Evolutionary conservation across 2,329 filamentous ascomycete species (phyloP).

Genomic region (Botryotinia narcissicola): DNA sequence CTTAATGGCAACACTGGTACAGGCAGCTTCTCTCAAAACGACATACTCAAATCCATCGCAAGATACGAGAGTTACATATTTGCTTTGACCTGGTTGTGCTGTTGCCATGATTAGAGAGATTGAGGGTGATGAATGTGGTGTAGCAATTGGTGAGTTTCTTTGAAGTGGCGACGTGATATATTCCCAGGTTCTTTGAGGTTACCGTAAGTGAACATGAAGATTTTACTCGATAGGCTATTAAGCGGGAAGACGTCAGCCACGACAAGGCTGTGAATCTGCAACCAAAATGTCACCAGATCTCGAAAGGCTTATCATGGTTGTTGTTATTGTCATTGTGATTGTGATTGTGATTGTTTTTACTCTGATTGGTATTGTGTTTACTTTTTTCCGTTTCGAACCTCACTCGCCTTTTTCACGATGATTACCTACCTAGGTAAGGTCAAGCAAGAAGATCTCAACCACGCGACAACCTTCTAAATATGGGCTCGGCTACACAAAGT

Average conservation of each 20-base stretch:
- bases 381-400: not conserved
- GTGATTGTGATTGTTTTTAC: too few species aligned
- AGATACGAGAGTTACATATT: conserved; percentile 76
- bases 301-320: too few species aligned
- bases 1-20: conserved; percentile 69
- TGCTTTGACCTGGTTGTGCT: conserved; percentile 42
- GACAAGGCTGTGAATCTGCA: not conserved
- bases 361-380: not conserved
- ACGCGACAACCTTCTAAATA: not conserved
- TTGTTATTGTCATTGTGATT: not conserved
- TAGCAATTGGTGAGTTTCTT: conserved; percentile 19
- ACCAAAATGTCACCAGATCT: not conserved
- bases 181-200: not conserved
- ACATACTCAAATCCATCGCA: conserved; percentile 76
- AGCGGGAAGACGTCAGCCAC: not conserved
- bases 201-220: not conserved
- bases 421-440: not conserved
- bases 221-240: not conserved
- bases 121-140: not conserved
- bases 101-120: conserved; percentile 20
- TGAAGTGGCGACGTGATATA: not conserved
- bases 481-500: not conserved
- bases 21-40: conserved; percentile 67
- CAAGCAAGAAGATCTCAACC: not conserved
- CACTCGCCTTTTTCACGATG: not conserved